Base-by-base conservation (phyloP, 2,329 filamentous ascomycete species). In the Fusarium sp. region DNA sequence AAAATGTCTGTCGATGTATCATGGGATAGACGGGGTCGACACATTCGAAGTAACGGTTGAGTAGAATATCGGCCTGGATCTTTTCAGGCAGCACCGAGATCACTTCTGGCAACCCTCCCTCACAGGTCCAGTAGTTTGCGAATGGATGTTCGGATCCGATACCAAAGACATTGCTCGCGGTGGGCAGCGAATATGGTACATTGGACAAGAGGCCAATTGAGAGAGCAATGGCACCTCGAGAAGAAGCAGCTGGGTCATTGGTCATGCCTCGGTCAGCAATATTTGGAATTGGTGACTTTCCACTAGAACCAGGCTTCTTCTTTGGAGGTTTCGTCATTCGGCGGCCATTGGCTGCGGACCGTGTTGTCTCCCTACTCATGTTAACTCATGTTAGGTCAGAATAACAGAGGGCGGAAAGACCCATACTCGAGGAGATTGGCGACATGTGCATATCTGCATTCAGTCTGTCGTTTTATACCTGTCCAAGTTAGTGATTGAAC, bases 21-120 rank as follows among this genome's bases (percentile, higher is more conserved):
- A 94, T 93, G 14, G 92, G 92, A 77, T 93, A 94, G 3, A 94
- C 88, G 0, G 91, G 91, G 74, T 94, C 92, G 53, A 94, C 90
- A 69, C 87, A 89, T 74, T 90, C 88, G 69, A 90, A 90, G 75
- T 90, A 90, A 38, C 86, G 83, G 54, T 78, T 81, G 34, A 90
- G 78, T 11, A 94, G 81, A 38, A 92, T 89, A 70, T 94, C 91
- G 58, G 90, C 90, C 77, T 93, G 91, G 8, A 90, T 80, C 79
- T 92, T 93, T 62, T 90, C 90, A 0, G 92, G 92, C 11, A 95
- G 81, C 4, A 93, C 90, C 1, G 87, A 88, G 44, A 93, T 88
- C 6, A 93, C 91, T 78, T 95, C 92, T 8, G 87, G 83, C 16
- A 95, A 80, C 0, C 91, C 91, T 51, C 92, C 91, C 65, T 90